A percentile compares a stretch with the other conserved stretches of the same genome.
Evolutionary conservation across 2,329 filamentous ascomycete species (phyloP).

Genomic region (Cladophialophora yegresii): DNA sequence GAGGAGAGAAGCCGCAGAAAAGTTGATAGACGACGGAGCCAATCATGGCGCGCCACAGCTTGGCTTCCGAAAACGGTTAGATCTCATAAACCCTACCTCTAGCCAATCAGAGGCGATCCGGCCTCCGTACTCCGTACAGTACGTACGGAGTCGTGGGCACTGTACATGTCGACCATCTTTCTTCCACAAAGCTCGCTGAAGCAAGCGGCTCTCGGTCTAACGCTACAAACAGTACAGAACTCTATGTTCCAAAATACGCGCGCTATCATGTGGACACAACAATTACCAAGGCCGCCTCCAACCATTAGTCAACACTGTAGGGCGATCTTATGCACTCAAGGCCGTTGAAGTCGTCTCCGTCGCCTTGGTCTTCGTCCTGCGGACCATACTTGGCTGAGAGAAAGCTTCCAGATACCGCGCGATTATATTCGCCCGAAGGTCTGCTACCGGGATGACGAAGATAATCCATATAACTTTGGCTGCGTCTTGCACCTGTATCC

Average conservation of each 20-base stretch:
- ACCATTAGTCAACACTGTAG: slow-evolving; percentile 31
- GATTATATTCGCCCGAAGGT: slow-evolving; percentile 25
- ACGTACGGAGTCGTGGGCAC: background rate
- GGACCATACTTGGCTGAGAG: slow-evolving; percentile 20
- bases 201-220: background rate
- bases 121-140: background rate
- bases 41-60: background rate
- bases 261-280: background rate
- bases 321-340: slow-evolving; percentile 26
- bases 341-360: slow-evolving; percentile 16
- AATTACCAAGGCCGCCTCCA: background rate
- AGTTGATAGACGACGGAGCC: background rate
- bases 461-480: slow-evolving; percentile 31
- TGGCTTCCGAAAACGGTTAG: background rate
- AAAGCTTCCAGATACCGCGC: slow-evolving; percentile 23
- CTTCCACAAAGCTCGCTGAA: background rate
- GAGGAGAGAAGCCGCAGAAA: background rate
- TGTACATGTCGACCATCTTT: background rate
- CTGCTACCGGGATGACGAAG: slow-evolving; percentile 27
- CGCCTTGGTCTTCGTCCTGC: slow-evolving; percentile 12
- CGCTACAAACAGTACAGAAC: background rate
- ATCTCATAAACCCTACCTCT: background rate
- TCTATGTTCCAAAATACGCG: background rate
- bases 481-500: slow-evolving; percentile 12
- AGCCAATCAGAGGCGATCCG: background rate